Evolutionary conservation across 352 stramenopile species (phyloP), one percentile per base, ranked within the genome.

Genomic region (Plasmopara muralis): DNA sequence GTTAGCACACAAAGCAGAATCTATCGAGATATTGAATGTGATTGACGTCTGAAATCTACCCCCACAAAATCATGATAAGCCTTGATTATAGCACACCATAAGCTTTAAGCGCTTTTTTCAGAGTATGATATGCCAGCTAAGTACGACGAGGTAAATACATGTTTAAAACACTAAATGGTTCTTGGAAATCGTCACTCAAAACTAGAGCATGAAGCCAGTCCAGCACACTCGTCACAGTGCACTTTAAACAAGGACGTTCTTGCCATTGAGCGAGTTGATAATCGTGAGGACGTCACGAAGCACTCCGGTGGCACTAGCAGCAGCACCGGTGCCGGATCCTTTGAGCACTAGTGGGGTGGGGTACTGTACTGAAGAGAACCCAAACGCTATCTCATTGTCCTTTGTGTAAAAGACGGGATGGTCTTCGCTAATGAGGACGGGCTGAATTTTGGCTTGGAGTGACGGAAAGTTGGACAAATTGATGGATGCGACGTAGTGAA

Each of bases 241-340:
- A 25, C 20, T 60, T 65, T 60, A 69, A 18, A 62, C 55, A 53
- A 63, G 59, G 20, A 72, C 38, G 34, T 74, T 70, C 45, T 76
- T 82, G 47, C 78, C 75, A 31, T 86, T 72, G 7, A 92, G 62
- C 40, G 68, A 76, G 59, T 79, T 77, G 43, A 86, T 56, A 50
- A 91, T 89, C 10, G 74, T 88, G 50, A 89, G 65, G 14, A 89
- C 68, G 39, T 92, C 81, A 33, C 81, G 74, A 12, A 92, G 65
- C 29, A 88, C 78, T 9, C 81, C 81, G 29, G 77, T 89, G 40
- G 78, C 81, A 34, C 72, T 85, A 43, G 76, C 78, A 16, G 50
- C 53, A 4, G 73, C 76, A 46, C 81, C 81, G 4, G 78, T 77
- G 35, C 81, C 81, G 5, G 73, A 74, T 18, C 76, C 81, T 43